These are phyloP conservation scores for Tricholoma sp. DNA, from an alignment of 768 basidiomycete species.

Conservation along the genomic window DNA sequence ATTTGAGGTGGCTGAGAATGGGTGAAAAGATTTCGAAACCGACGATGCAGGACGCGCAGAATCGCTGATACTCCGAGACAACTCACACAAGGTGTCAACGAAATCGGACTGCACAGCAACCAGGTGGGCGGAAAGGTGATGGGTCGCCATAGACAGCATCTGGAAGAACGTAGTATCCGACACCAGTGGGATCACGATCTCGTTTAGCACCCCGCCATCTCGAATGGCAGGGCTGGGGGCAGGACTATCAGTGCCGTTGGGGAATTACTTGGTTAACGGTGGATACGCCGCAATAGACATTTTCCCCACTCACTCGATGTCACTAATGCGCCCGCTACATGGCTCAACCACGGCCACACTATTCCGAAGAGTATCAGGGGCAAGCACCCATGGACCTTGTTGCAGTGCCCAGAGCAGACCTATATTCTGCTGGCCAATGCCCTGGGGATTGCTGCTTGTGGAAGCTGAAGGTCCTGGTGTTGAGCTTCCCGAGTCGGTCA, in stretches of 20 bases:
- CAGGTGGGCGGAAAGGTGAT: slow-evolving; percentile 48
- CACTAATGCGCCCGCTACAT: slow-evolving; percentile 1
- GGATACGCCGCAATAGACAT: background rate
- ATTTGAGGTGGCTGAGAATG: slow-evolving; percentile 40
- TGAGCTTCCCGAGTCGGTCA: slow-evolving; percentile 9
- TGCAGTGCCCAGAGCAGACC: slow-evolving; percentile 22
- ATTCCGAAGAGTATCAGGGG: background rate
- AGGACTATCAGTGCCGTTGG: background rate
- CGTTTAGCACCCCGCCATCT: slow-evolving; percentile 17
- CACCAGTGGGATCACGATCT: slow-evolving; percentile 74
- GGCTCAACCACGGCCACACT: background rate
- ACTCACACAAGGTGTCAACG: slow-evolving; percentile 29
- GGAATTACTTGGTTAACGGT: background rate
- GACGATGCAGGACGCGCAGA: slow-evolving; percentile 39
- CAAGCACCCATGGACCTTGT: slow-evolving; percentile 4
- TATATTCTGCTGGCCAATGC: slow-evolving; percentile 2
- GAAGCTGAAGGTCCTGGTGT: background rate
- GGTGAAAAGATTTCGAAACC: slow-evolving; percentile 33
- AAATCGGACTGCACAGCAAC: slow-evolving; percentile 47
- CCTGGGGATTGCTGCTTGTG: slow-evolving; percentile 7
- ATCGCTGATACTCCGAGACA: slow-evolving; percentile 35
- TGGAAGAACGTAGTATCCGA: slow-evolving; percentile 80
- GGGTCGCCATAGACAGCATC: slow-evolving; percentile 57
- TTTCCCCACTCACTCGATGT: slow-evolving; percentile 8
- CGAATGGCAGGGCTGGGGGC: background rate